These are phyloP conservation scores for Immersiella caudata DNA, from an alignment of 495 filamentous ascomycete genomes.

Conservation along the genomic window DNA sequence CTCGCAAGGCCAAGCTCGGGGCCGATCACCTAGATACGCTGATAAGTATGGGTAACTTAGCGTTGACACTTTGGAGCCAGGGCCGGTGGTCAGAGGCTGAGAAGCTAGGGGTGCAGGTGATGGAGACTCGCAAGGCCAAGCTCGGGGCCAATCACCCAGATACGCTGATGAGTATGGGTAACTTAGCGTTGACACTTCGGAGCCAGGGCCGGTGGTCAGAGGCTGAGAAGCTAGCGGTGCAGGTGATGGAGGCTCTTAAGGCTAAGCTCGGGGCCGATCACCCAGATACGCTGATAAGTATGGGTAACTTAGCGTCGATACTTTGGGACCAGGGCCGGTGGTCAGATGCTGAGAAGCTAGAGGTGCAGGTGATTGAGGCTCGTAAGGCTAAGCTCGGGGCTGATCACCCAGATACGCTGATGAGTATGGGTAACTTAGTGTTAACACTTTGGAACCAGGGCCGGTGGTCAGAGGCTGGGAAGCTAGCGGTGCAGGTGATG, in stretches of 20 bases:
- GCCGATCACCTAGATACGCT: conserved; percentile 8
- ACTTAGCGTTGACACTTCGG: background rate
- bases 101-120: background rate
- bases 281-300: conserved; percentile 12
- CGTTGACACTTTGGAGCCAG: background rate
- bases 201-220: conserved; percentile 16
- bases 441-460: background rate
- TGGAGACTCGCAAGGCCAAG: conserved; percentile 29
- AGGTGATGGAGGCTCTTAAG: conserved; percentile 25
- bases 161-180: conserved; percentile 4
- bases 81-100: conserved; percentile 22
- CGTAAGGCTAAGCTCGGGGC: conserved; percentile 34
- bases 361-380: conserved; percentile 17
- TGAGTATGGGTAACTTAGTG: background rate
- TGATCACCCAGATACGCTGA: conserved; percentile 31
- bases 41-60: background rate
- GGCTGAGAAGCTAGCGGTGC: conserved; percentile 8
- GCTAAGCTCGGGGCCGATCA: conserved; percentile 40
- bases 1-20: conserved; percentile 42
- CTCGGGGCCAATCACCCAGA: conserved; percentile 39
- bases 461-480: conserved; percentile 11
- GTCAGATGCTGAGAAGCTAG: conserved; percentile 17
- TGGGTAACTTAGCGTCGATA: background rate
- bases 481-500: too few relatives aligned
- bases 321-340: conserved; percentile 9